Base-by-base conservation (phyloP, 2,329 filamentous ascomycete species). In the Ilyonectria robusta region DNA sequence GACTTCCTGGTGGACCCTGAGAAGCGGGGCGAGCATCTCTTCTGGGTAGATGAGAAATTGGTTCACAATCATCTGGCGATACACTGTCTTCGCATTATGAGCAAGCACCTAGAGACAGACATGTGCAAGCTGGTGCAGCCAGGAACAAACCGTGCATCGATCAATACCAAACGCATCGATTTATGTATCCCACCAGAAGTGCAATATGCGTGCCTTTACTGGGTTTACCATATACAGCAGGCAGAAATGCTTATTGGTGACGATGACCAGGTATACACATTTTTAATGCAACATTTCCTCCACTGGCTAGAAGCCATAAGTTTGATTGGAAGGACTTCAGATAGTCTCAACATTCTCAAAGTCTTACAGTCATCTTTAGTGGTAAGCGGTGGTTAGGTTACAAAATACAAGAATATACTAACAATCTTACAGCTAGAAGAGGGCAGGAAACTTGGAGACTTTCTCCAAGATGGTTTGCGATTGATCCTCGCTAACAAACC, bases 1-100 rank as follows among this genome's bases (percentile, higher is more conserved):
- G 80, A 83, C 61, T 81, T 82, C 70, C 77, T 84, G 3, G 31
- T 80, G 3, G 73, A 81, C 62, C 56, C 68, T 1, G 59, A 73
- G 15, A 79, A 75, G 64, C 66, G 68, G 4, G 66, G 47, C 0
- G 72, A 51, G 15, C 74, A 76, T 46, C 67, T 48, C 0, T 83
- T n/a, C n/a, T n/a, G n/a, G n/a, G n/a, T n/a, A n/a, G n/a, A n/a
- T n/a, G n/a, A n/a, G n/a, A n/a, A 44, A 33, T 23, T n/a, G n/a
- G 35, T 10, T 37, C 35, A 37, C 9, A 37, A 37, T 37, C 35
- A 37, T 4, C 35, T 37, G 3, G 42, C 42, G 2, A 26, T 21
- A 9, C 26, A 37, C n/a, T 58, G 55, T 29, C 26, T 58, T 13
- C 26, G 11, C 10, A 15, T 58, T 13, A 58, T 58, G 55, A 10